Percentiles rank a stretch among this genome's conserved stretches.
phyloP scores from a whole-genome alignment of 176 grass and related monocot genomes.

The sorghum (Sorghum bicolor) region Sorghum_bicolor_NCBIv3 NC_012873.2:58490001-58490500 shows the following conservation, averaged over 20 bases:
- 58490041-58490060: slow-evolving; percentile 40
- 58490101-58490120: slow-evolving; percentile 18
- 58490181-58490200: background rate
- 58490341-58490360: slow-evolving; percentile 68
- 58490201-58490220: background rate
- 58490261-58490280: slow-evolving; percentile 48
- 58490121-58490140: background rate
- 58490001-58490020: slow-evolving; percentile 20
- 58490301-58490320: slow-evolving; percentile 56
- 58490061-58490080: slow-evolving; percentile 53
- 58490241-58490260: slow-evolving; percentile 14
- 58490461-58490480: slow-evolving; percentile 13
- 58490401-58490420: slow-evolving; percentile 47
- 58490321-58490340: slow-evolving; percentile 76
- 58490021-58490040: slow-evolving; percentile 33
- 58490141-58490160: background rate
- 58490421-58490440: background rate
- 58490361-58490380: slow-evolving; percentile 47
- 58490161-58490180: background rate
- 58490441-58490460: slow-evolving; percentile 20
- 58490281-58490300: slow-evolving; percentile 72
- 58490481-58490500: background rate
- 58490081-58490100: slow-evolving; percentile 37
- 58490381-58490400: slow-evolving; percentile 20
- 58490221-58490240: background rate